These are phyloP conservation scores for Carex cristatella DNA, from an alignment of 176 grass and related monocot genomes.

Conservation along the genomic window DNA sequence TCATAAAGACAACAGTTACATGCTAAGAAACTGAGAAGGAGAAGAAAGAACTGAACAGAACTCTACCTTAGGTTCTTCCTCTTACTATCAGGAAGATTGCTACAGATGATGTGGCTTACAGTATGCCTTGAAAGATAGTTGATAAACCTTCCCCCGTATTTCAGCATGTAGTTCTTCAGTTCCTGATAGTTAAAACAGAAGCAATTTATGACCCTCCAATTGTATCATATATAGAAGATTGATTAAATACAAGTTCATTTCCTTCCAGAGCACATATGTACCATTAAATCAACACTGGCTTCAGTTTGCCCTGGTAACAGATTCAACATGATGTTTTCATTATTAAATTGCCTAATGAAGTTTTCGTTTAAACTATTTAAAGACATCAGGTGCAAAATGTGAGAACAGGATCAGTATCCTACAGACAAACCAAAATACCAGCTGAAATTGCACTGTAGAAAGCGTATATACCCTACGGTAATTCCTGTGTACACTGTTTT, in stretches of 20 bases:
- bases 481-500: too few relatives aligned
- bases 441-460: neutral
- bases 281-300: neutral
- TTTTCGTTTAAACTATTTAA: neutral
- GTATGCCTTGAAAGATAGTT: constrained; percentile 89
- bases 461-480: too few relatives aligned
- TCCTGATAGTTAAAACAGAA: constrained; percentile 39
- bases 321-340: neutral
- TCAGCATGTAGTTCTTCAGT: constrained; percentile 84
- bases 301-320: neutral
- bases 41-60: neutral
- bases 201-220: neutral
- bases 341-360: neutral
- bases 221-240: neutral
- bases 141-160: constrained; percentile 69
- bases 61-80: constrained; percentile 73
- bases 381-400: neutral
- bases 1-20: neutral
- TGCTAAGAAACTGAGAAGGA: neutral
- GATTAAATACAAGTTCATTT: neutral
- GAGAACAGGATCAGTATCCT: neutral
- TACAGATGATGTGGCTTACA: constrained; percentile 79
- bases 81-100: constrained; percentile 71
- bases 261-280: neutral
- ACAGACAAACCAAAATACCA: neutral